phyloP scores from a whole-genome alignment of 768 basidiomycete species.

The Pleurotus tuber-regium region DNA sequence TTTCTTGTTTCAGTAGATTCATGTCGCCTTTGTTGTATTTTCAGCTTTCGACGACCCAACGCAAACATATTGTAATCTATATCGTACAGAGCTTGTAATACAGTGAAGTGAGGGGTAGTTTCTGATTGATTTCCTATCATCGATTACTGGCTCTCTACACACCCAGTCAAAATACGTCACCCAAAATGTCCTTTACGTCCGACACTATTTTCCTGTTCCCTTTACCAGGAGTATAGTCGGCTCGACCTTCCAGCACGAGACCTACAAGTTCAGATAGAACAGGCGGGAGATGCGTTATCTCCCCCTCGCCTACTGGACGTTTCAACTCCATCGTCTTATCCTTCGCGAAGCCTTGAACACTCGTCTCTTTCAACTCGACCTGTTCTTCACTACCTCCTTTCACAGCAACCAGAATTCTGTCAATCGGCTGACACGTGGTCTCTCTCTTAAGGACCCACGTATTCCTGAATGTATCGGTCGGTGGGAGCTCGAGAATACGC shows the following conservation, averaged over 20 bases:
- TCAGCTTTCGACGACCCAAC: background rate
- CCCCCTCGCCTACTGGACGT: constrained; percentile 21
- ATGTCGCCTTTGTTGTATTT: background rate
- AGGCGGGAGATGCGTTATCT: constrained; percentile 25
- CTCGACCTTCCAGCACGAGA: constrained; percentile 32
- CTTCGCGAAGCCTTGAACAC: constrained; percentile 35
- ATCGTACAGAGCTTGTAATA: background rate
- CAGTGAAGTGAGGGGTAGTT: no score
- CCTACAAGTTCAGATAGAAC: constrained; percentile 30
- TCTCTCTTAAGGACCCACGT: constrained; percentile 31
- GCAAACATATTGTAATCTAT: constrained; percentile 1
- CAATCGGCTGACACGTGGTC: constrained; percentile 31
- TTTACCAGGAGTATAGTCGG: constrained; percentile 11
- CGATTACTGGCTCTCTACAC: background rate
- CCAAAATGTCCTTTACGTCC: constrained; percentile 4
- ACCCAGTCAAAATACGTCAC: constrained; percentile 17
- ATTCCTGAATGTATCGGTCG: constrained; percentile 28
- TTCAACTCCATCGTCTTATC: constrained; percentile 22
- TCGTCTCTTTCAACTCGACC: constrained; percentile 24
- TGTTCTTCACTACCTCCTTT: constrained; percentile 11
- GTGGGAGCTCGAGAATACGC: constrained; percentile 21
- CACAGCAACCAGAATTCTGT: constrained; percentile 26
- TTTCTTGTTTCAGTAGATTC: background rate
- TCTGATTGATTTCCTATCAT: no score
- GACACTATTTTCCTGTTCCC: background rate